Evolutionary conservation across 768 basidiomycete genomes (phyloP), one percentile per base, ranked within the genome.

Genomic region (Trametes cubensis): DNA sequence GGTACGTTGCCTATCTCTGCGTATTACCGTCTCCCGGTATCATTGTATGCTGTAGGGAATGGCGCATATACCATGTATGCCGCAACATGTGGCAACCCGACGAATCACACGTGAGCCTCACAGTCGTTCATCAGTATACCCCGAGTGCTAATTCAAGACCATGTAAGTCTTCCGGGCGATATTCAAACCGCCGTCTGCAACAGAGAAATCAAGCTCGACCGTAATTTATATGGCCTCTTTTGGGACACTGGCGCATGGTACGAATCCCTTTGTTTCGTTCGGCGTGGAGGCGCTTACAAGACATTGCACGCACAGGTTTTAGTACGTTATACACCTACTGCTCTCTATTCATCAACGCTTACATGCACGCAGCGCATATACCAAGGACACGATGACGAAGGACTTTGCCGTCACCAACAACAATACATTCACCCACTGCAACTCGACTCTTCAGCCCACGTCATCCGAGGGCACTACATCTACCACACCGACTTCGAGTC

Each of bases 381-480:
- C 62, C 14, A 63, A 60, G 39, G 58, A 63, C 15, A 58, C 55
- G 6, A 60, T 62, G 52, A 41, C 45, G 42, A 55, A 42, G 34
- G 59, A 66, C 42, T 55, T 60, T 8, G 66, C 66, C 15, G 55
- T 51, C 23, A 51, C 62, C 23, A 55, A 63, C 48, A 66, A 66
- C 57, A 63, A 66, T 56, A 63, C 66, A 6, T 66, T 63, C 46
- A 66, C 66, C 20, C 45, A 63, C n/a, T 66, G 66, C 58, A 56
- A 49, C 39, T 65, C 64, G 2, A 65, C 59, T 5, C 57, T 55
- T n/a, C 54, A 41, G 25, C 28, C 48, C 48, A 46, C 52, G 51
- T 15, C 21, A 47, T 44, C n/a, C n/a, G 17, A 6, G 2, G 42
- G 42, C 13, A 25, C n/a, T n/a, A 49, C 49, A 28, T 28, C 61